Evolutionary conservation across 1,284 basidiomycete genomes (phyloP).

Genomic region (Sutorius eximius): DNA sequence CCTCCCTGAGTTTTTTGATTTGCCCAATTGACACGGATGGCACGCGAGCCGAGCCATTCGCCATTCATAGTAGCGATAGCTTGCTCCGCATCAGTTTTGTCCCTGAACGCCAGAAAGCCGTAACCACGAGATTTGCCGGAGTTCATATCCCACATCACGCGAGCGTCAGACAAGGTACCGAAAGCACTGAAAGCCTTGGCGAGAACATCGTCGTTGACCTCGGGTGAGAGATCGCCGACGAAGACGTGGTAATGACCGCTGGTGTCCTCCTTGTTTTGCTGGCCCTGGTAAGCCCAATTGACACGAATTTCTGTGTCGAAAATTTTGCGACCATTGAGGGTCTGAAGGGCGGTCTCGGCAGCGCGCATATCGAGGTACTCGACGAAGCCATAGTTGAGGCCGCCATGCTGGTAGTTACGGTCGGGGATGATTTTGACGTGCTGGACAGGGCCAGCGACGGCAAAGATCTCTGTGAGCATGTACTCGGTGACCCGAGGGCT

Average conservation of each 20-base stretch:
- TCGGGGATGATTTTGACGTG: constrained; percentile 99
- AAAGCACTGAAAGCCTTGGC: constrained; percentile 95
- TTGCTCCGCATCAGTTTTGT: constrained; percentile 97
- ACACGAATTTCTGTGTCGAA: constrained; percentile 97
- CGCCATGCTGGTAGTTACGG: constrained; percentile 95
- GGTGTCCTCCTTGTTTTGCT: constrained; percentile 95
- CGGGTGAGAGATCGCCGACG: constrained; percentile 95
- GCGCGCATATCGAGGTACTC: constrained; percentile 97
- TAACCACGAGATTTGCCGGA: constrained; percentile 96
- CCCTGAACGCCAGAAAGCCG: constrained; percentile 91
- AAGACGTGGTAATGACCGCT: constrained; percentile 97
- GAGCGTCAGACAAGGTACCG: constrained; percentile 91
- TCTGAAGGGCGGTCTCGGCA: constrained; percentile 94
- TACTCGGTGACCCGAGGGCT: constrained; percentile 91
- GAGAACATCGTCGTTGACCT: constrained; percentile 97
- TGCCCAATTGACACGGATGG: constrained; percentile 99
- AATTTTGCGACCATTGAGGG: constrained; percentile 96
- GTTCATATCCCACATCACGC: constrained; percentile 99
- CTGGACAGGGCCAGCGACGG: constrained; percentile 92
- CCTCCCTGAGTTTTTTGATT: constrained; percentile 93
- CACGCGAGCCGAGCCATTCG: constrained; percentile 96
- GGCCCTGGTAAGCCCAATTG: constrained; percentile 98
- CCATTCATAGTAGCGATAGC: constrained; percentile 99
- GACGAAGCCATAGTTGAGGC: constrained; percentile 98
- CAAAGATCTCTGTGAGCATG: constrained; percentile 96